Evolutionary conservation across 1,139 yeast genomes (phyloP).

Genomic region (Candida sanyaensis): DNA sequence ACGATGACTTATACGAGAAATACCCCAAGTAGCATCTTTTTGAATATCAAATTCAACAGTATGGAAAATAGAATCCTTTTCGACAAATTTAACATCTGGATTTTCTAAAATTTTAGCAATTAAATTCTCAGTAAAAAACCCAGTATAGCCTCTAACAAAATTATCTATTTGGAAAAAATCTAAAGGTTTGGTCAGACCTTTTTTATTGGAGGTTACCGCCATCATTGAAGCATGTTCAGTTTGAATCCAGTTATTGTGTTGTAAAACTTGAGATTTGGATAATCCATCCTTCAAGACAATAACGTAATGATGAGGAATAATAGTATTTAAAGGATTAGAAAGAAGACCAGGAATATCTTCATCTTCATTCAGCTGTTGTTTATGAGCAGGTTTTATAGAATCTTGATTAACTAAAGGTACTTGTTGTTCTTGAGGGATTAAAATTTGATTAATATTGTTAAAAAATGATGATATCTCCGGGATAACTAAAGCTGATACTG

Average conservation of each 20-base stretch:
- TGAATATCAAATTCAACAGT: constrained; percentile 65
- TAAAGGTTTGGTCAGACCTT: constrained; percentile 56
- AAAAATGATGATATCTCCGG: constrained; percentile 8
- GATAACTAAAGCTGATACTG: constrained; percentile 6
- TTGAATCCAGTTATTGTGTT: constrained; percentile 67
- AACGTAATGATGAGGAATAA: constrained; percentile 54
- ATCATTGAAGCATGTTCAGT: constrained; percentile 9
- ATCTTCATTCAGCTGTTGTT: neutral
- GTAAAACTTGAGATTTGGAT: constrained; percentile 31
- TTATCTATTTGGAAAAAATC: constrained; percentile 61
- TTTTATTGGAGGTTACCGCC: constrained; percentile 27
- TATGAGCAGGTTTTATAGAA: neutral
- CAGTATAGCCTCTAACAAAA: constrained; percentile 65
- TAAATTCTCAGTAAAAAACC: constrained; percentile 71
- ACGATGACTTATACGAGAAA: constrained; percentile 94
- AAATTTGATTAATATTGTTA: constrained; percentile 3
- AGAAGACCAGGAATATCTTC: neutral
- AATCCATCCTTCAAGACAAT: constrained; percentile 36
- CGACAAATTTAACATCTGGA: constrained; percentile 77
- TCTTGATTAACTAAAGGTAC: constrained; percentile 7
- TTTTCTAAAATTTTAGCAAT: constrained; percentile 68
- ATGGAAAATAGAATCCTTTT: constrained; percentile 75
- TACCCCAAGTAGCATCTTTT: constrained; percentile 95
- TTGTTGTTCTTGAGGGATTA: constrained; percentile 4
- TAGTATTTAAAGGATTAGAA: constrained; percentile 12